Evolutionary conservation across 768 basidiomycete species (phyloP), one percentile per base, ranked within the genome.

Genomic region (Mycena amicta): DNA sequence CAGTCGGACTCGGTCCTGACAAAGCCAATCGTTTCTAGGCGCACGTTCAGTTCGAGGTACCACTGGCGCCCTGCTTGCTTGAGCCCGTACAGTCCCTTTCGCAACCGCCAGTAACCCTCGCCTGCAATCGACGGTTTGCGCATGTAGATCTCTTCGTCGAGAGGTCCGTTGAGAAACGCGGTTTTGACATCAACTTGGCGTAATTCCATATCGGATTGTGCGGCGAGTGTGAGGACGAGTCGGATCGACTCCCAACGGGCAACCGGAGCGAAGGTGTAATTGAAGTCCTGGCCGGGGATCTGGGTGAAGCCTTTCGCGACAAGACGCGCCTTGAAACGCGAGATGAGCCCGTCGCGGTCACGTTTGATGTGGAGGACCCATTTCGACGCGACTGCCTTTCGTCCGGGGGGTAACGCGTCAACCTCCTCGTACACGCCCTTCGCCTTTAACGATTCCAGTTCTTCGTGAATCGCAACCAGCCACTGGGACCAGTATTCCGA

Each of bases 121-220:
- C 50, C 50, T 8, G 33, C 25, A 12, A 53, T 40, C 0, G 56
- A 63, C 1, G 72, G 72, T 22, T 68, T 58, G 22, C 66, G 47
- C 72, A 78, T 74, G 61, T 72, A 79, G 46, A 78, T 72, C 2
- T 58, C 39, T 30, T 63, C 55, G 22, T 68, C 67, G 6, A 77
- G 66, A 0, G 68, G 58, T 11, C 54, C 54, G 13, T 55, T 71
- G 1, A 78, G 68, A 61, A 68, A 78, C 0, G 71, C 74, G 0
- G 31, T n/a, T n/a, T n/a, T n/a, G n/a, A n/a, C n/a, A n/a, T n/a
- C n/a, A n/a, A n/a, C n/a, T n/a, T n/a, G n/a, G 28, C 74, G 59
- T 8, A 77, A 23, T n/a, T 71, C 66, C 61, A 71, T 68, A 50
- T 69, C 61, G 8, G 62, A 29, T 0, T 22, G 3, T 1, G 72